Conservation (phyloP, 2,329 filamentous ascomycete species). For the Fusarium coicis region DNA sequence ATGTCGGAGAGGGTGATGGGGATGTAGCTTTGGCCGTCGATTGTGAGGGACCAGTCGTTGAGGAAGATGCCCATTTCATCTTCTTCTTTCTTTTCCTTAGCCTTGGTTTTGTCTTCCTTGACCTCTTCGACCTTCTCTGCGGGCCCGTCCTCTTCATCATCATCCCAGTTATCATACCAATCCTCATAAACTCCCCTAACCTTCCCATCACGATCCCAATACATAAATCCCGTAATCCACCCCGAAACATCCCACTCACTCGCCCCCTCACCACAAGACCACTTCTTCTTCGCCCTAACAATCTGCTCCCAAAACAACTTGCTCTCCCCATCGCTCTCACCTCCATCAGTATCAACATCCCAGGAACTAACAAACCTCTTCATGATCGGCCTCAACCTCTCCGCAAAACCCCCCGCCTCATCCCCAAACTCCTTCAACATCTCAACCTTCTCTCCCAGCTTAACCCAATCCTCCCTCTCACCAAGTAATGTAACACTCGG, state of each 20-base stretch:
- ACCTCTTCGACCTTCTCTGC: not conserved
- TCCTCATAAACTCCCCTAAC: not conserved
- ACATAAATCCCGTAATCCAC: conserved; percentile 61
- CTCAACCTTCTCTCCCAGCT: conserved; percentile 55
- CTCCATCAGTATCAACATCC: conserved; percentile 44
- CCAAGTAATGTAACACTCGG: conserved; percentile 56
- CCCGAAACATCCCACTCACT: conserved; percentile 55
- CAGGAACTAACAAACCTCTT: conserved; percentile 57
- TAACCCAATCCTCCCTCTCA: conserved; percentile 52
- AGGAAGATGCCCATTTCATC: not conserved
- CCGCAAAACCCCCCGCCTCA: conserved; percentile 53
- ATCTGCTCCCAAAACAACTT: conserved; percentile 58
- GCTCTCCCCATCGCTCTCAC: conserved; percentile 31
- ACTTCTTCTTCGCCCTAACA: conserved; percentile 49
- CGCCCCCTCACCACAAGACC: conserved; percentile 44
- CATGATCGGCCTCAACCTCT: conserved; percentile 57
- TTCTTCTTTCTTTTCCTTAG: not conserved
- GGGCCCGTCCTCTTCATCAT: not conserved
- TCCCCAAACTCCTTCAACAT: conserved; percentile 56
- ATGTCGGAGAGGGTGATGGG: conserved; percentile 37
- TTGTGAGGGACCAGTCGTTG: conserved; percentile 22
- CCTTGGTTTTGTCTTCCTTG: too few species aligned
- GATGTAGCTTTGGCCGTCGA: conserved; percentile 48
- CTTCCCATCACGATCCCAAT: conserved; percentile 54
- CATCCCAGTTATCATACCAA: not conserved